These are phyloP conservation scores for Moesziomyces globuligerus DNA, from an alignment of 1,284 basidiomycete genomes.

Conservation along the genomic window DNA sequence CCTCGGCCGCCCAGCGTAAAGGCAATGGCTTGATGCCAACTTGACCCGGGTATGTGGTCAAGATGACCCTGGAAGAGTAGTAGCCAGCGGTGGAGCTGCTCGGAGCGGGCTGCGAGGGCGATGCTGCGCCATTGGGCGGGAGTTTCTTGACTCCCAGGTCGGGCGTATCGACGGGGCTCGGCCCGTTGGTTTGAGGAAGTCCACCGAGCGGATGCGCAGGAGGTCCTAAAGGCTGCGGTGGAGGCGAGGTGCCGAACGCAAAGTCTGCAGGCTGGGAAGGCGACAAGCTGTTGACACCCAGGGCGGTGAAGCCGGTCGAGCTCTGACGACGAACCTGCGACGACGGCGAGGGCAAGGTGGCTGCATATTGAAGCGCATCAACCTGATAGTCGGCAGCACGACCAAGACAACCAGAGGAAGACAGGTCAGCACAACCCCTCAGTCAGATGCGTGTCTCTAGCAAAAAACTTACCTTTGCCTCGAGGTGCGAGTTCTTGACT, in stretches of 20 bases:
- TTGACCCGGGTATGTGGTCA: slow-evolving; percentile 62
- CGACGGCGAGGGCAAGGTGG: slow-evolving; percentile 45
- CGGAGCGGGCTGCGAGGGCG: slow-evolving; percentile 23
- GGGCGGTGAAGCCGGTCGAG: slow-evolving; percentile 47
- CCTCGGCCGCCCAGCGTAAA: slow-evolving; percentile 82
- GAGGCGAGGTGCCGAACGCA: slow-evolving; percentile 49
- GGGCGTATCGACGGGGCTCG: slow-evolving; percentile 57
- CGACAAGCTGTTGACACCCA: slow-evolving; percentile 41
- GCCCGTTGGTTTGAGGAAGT: slow-evolving; percentile 44
- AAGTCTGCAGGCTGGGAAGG: slow-evolving; percentile 32
- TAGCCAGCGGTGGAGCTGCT: slow-evolving; percentile 39
- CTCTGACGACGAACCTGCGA: slow-evolving; percentile 44
- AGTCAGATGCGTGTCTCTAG: not conserved
- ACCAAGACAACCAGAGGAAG: not conserved
- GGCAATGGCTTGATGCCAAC: slow-evolving; percentile 77
- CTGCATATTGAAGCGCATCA: slow-evolving; percentile 48
- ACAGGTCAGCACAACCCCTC: too few species aligned
- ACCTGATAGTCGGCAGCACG: slow-evolving; percentile 9
- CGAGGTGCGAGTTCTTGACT: slow-evolving; percentile 55
- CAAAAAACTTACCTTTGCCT: slow-evolving; percentile 48
- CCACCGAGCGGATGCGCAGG: slow-evolving; percentile 30
- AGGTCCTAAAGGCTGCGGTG: slow-evolving; percentile 53
- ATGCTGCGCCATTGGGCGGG: slow-evolving; percentile 18
- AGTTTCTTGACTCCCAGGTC: slow-evolving; percentile 30
- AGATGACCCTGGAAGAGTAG: slow-evolving; percentile 53